Evolutionary conservation across 768 basidiomycete genomes (phyloP).

Genomic region (Leccinum boreale): DNA sequence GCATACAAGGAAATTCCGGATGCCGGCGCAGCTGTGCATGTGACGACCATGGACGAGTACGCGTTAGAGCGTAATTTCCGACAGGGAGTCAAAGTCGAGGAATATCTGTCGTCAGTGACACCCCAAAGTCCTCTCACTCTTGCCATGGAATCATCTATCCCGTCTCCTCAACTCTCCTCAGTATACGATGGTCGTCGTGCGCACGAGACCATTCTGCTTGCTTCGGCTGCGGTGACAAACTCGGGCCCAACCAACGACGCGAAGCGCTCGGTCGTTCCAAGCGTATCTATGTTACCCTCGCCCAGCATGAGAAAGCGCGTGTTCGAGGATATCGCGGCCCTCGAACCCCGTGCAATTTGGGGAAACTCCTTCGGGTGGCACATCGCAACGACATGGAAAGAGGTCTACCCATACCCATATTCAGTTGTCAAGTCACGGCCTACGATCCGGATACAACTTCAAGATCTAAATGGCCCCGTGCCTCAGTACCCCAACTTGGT

Average conservation of each 20-base stretch:
- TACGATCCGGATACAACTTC: slow-evolving; percentile 4
- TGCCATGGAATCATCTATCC: slow-evolving; percentile 37
- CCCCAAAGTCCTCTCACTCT: slow-evolving; percentile 55
- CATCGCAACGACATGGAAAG: slow-evolving; percentile 18
- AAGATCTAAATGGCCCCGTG: slow-evolving; percentile 7
- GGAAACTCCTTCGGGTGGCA: slow-evolving; percentile 26
- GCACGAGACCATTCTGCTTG: slow-evolving; percentile 53
- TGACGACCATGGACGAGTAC: slow-evolving; percentile 24
- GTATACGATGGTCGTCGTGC: slow-evolving; percentile 52
- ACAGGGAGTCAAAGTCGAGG: slow-evolving; percentile 42
- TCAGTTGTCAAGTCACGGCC: slow-evolving; percentile 2
- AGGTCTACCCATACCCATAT: slow-evolving; percentile 22
- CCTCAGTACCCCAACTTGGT: slow-evolving; percentile 27
- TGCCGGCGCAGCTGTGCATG: slow-evolving; percentile 7
- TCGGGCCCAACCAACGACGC: slow-evolving; percentile 49
- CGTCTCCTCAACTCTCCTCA: slow-evolving; percentile 44
- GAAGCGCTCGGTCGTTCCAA: slow-evolving; percentile 33
- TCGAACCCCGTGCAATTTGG: slow-evolving; percentile 14
- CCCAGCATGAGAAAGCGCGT: slow-evolving; percentile 58
- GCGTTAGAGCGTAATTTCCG: slow-evolving; percentile 8
- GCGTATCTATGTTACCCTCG: slow-evolving; percentile 42
- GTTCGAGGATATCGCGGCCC: slow-evolving; percentile 14
- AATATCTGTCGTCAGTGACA: slow-evolving; percentile 65
- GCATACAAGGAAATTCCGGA: slow-evolving; percentile 20
- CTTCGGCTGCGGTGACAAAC: slow-evolving; percentile 40